These are phyloP conservation scores for Botrytis paeoniae DNA, from an alignment of 2,329 filamentous ascomycete species.

Conservation along the genomic window DNA sequence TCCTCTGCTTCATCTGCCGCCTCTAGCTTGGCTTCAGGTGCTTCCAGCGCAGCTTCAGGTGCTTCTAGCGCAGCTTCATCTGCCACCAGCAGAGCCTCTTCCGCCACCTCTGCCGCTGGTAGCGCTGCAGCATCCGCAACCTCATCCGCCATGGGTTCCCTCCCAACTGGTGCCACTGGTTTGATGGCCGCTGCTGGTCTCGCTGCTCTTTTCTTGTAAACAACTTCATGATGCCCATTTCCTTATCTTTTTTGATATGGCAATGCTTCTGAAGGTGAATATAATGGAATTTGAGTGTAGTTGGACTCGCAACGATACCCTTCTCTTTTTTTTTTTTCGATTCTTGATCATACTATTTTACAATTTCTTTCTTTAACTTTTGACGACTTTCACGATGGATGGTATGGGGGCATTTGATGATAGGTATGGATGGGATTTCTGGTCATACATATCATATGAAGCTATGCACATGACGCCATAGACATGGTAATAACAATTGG, in stretches of 20 bases:
- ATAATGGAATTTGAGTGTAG: constrained; percentile 19
- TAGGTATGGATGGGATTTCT: constrained; percentile 12
- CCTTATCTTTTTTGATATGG: constrained; percentile 13
- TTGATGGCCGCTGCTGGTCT: constrained; percentile 35
- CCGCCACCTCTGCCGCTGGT: constrained; percentile 22
- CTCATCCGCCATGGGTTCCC: constrained; percentile 5
- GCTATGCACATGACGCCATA: constrained; percentile 10
- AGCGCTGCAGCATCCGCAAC: constrained; percentile 7
- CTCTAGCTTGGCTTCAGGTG: constrained; percentile 25
- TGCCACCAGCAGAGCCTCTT: constrained; percentile 12
- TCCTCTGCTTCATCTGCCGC: constrained; percentile 20
- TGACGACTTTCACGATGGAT: constrained; percentile 15
- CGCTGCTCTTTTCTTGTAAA: constrained; percentile 37
- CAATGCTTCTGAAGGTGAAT: constrained; percentile 20
- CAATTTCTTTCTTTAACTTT: constrained; percentile 17
- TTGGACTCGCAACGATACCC: constrained; percentile 29
- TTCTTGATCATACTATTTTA: constrained; percentile 24
- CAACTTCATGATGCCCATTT: constrained; percentile 1
- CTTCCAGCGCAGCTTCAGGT: constrained; percentile 17
- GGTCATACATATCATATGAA: constrained; percentile 10
- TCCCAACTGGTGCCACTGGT: constrained; percentile 28
- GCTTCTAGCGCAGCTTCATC: constrained; percentile 18
- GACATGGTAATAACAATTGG: constrained; percentile 9
- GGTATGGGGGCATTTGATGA: constrained; percentile 9
- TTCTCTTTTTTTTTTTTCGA: constrained; percentile 22